phyloP scores from a whole-genome alignment of 1,284 basidiomycete genomes.

The Leucoagaricus sp. region DNA sequence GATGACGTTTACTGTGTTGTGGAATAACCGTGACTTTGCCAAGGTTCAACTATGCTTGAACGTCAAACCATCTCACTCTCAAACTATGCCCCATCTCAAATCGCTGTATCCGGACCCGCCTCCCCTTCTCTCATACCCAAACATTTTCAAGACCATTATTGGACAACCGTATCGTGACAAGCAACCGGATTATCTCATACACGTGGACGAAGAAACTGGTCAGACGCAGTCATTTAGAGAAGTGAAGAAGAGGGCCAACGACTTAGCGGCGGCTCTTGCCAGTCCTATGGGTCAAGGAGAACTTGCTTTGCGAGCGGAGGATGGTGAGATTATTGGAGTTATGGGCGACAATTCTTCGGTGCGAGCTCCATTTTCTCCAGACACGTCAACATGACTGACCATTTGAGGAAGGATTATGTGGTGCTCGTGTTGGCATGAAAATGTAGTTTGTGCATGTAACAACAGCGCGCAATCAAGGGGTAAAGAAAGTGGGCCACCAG shows the following conservation, averaged over 20 bases:
- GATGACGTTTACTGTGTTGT: no score
- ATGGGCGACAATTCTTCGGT: slow-evolving; percentile 70
- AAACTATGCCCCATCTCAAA: slow-evolving; percentile 36
- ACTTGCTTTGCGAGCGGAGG: slow-evolving; percentile 45
- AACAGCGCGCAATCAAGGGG: no score
- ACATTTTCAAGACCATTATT: slow-evolving; percentile 58
- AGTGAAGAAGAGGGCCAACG: slow-evolving; percentile 49
- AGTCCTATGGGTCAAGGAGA: slow-evolving; percentile 48
- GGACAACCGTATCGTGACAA: slow-evolving; percentile 48
- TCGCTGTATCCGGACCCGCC: slow-evolving; percentile 42
- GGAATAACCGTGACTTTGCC: no score
- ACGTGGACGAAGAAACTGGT: slow-evolving; percentile 58
- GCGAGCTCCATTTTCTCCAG: neutral
- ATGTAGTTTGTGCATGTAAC: no score
- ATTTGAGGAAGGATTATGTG: slow-evolving; percentile 54
- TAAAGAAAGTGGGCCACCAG: no score
- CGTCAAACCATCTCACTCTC: neutral
- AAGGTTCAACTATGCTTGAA: no score
- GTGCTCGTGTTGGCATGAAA: slow-evolving; percentile 55
- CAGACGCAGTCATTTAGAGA: slow-evolving; percentile 44
- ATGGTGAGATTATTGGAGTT: slow-evolving; percentile 62
- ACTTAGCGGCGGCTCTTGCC: slow-evolving; percentile 57
- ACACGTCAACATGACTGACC: neutral
- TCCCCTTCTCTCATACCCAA: slow-evolving; percentile 41
- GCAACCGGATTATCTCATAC: slow-evolving; percentile 53